Conservation (phyloP, 139 green algal genomes). For the Microglena sp. region DNA sequence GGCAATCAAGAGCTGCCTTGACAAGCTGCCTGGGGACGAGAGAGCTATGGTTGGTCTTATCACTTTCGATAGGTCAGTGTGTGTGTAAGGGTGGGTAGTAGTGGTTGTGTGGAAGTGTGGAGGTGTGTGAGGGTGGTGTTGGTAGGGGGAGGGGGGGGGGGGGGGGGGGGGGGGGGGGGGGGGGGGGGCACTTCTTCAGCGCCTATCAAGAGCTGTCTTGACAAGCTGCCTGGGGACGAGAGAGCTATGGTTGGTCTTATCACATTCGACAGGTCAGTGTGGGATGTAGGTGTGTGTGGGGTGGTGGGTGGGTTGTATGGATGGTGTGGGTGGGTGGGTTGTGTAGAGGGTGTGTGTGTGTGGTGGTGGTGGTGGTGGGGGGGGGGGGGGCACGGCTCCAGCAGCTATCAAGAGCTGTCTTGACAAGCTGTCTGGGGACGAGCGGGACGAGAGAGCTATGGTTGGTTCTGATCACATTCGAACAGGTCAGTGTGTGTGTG, state of each 20-base stretch:
- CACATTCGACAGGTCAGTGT: background rate
- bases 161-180: too few species aligned
- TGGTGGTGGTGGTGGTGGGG: background rate
- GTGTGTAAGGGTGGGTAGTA: background rate
- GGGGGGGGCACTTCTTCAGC: slow-evolving; percentile 20
- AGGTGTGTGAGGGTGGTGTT: background rate
- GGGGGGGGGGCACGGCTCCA: background rate
- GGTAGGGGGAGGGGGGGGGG: background rate
- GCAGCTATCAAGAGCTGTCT: background rate
- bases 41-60: background rate
- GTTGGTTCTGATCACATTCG: background rate
- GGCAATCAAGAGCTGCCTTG: background rate
- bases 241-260: background rate
- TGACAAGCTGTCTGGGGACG: background rate
- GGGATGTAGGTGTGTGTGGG: background rate
- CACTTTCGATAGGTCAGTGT: background rate
- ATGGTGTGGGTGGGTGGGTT: too few species aligned
- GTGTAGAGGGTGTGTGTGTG: background rate
- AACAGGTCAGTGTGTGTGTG: background rate
- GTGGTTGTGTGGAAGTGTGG: background rate
- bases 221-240: background rate
- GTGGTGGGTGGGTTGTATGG: too few species aligned
- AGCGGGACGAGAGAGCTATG: background rate
- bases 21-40: slow-evolving; percentile 10
- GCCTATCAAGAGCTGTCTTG: slow-evolving; percentile 53